Base-by-base conservation (phyloP, 306 rosid genomes). In the Amphicarpaea edgeworthii region DNA sequence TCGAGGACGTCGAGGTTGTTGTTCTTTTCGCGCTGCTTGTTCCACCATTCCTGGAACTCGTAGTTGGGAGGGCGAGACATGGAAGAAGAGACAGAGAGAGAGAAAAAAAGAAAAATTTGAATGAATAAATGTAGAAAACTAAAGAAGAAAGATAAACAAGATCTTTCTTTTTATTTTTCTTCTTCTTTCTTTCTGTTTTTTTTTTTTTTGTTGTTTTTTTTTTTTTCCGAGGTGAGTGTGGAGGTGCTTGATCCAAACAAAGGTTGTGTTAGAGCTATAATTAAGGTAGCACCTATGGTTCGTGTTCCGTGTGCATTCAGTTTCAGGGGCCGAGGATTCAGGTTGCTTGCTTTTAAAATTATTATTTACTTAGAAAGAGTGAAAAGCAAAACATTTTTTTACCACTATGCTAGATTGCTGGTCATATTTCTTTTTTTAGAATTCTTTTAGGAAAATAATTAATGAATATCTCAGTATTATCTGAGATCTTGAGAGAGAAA, bases 31-130 rank as follows among this genome's bases (percentile, higher is more conserved):
- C 97, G 82, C 58, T 95, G 97, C 78, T 90, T 84, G 88, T 95
- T 95, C 98, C 98, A 95, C 98, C 98, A 95, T 92, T 95, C 96
- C 75, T 92, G 98, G 80, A 95, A 95, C 88, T 95, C 98, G 24
- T 83, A 79, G 84, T 95, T 95, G 1, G 87, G 92, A 26, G 92
- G 57, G 55, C 93, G 93, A 85, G 98, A 86, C 97, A 92, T 92
- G 28, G 70, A 61, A 54, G 9, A 38, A 10, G 12, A 40, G 12
- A 1, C 8, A 40, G 2, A 40, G 2, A 40, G 24, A 3, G 11
- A 41, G 57, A 45, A 7, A 55, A 38, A 6, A 28, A 9, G 5
- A 15, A 16, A 16, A 32, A 70, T 8, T 32, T 59, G 12, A 38
- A 68, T 1, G 77, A 72, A 45, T 30, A 3, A 0, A 14, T 37